Base-by-base conservation (phyloP, 352 stramenopile genomes). In the Phytophthora cajani region DNA sequence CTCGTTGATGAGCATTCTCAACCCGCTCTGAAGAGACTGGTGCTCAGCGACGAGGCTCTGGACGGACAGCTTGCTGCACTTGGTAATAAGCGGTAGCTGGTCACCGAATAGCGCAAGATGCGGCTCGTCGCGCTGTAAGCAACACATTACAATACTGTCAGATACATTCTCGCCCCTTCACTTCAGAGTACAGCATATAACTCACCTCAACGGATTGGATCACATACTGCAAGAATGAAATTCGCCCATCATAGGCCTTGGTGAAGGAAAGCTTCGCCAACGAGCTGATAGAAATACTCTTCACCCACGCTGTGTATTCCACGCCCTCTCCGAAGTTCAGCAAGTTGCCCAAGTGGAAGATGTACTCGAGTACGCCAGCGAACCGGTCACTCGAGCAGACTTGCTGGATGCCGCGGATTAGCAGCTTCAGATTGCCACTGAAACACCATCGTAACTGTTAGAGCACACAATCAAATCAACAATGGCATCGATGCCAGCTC, bases 161-260 rank as follows among this genome's bases (percentile, higher is more conserved):
- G 19, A 36, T 56, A 5, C 30, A 47, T 21, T 30, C 40, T 61
- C 23, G 19, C 46, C 27, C 47, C 56, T 21, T 51, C 38, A 11
- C 19, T 11, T 42, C 47, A 16, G 53, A 44, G 23, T 56, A 36
- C 2, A 44, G 12, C 38, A 44, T 4, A 32, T 2, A 32, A 60
- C 74, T 46, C 69, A 88, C 84, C 57, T 93, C 81, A 21, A 94
- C 74, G 14, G 77, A 89, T 67, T 95, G 82, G 11, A 95, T 84
- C 30, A 91, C 73, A 64, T 91, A 96, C 64, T 96, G 87, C 30
- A 94, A 66, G 36, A 96, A 87, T 17, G 88, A 91, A 25, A 89
- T 82, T 16, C 80, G 79, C 14, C 88, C 88, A 6, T 83, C 74
- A 44, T 90, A 95, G 27, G 87, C 88, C 47, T 94, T 95, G 2